Percentiles rank a stretch among this genome's conserved stretches.
These are phyloP conservation scores for Didymella keratinophila DNA, from an alignment of 2,329 filamentous ascomycete genomes.

Conservation along the genomic window DNA sequence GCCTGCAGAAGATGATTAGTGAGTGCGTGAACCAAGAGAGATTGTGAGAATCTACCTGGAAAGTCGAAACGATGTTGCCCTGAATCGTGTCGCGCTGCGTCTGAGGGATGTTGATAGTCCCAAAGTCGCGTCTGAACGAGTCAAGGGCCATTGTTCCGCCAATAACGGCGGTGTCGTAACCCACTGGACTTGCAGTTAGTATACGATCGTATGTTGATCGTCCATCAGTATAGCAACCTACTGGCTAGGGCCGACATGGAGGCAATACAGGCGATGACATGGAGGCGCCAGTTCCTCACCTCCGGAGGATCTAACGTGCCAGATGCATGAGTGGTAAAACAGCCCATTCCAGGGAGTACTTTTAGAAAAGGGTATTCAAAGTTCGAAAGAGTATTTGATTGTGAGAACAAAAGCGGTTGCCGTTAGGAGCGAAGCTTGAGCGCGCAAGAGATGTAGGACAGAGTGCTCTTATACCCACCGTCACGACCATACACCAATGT, in stretches of 20 bases:
- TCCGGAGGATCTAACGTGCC: constrained; percentile 47
- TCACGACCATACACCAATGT: not conserved
- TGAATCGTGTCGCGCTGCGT: constrained; percentile 48
- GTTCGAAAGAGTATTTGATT: not conserved
- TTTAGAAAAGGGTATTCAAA: constrained; percentile 6
- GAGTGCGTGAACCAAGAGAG: not conserved
- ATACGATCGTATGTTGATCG: no score
- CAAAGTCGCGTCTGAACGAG: constrained; percentile 51
- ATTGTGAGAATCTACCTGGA: constrained; percentile 34
- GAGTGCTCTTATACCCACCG: constrained; percentile 9
- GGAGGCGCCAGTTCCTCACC: constrained; percentile 49
- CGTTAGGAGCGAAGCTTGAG: constrained; percentile 13
- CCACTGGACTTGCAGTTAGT: constrained; percentile 32
- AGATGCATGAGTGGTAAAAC: constrained; percentile 42
- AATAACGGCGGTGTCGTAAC: constrained; percentile 50
- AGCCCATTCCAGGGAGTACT: constrained; percentile 32
- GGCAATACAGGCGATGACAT: constrained; percentile 45
- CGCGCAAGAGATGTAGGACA: constrained; percentile 5
- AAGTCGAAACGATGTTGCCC: constrained; percentile 51
- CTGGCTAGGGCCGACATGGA: constrained; percentile 51
- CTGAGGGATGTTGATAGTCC: constrained; percentile 40
- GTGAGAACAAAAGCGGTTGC: constrained; percentile 9
- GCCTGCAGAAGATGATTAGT: constrained; percentile 18
- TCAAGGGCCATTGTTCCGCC: constrained; percentile 52
- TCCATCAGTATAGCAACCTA: constrained; percentile 16